phyloP scores from a whole-genome alignment of 2,329 filamentous ascomycete species.

The Aspergillus versicolor region DNA sequence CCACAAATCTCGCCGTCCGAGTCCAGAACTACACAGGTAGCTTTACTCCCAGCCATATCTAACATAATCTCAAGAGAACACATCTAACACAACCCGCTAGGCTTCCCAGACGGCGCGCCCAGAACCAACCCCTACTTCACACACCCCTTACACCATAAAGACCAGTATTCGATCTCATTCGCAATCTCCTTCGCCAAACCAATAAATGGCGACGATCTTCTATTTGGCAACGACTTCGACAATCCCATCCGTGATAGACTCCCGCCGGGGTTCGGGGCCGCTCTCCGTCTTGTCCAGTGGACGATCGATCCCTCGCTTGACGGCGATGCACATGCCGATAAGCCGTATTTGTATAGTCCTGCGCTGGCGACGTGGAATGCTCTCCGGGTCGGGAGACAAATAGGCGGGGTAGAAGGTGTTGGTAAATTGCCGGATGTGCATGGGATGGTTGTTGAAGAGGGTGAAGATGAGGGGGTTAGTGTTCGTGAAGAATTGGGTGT shows the following conservation, averaged over 20 bases:
- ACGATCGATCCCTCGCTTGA: constrained; percentile 89
- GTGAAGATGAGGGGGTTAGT: constrained; percentile 55
- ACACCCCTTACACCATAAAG: constrained; percentile 64
- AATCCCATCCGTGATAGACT: constrained; percentile 81
- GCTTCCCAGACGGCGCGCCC: constrained; percentile 71
- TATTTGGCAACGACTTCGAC: constrained; percentile 96
- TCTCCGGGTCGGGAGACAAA: constrained; percentile 61
- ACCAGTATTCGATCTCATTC: constrained; percentile 84
- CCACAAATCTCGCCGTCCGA: constrained; percentile 70
- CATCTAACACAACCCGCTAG: constrained; percentile 33
- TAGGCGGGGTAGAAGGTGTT: constrained; percentile 15
- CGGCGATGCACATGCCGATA: constrained; percentile 83
- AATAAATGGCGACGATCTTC: constrained; percentile 69
- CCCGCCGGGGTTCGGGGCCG: constrained; percentile 81
- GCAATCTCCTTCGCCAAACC: constrained; percentile 69
- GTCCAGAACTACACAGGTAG: constrained; percentile 61
- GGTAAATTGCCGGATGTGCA: constrained; percentile 36
- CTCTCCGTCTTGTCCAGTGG: constrained; percentile 83
- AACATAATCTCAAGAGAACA: neutral
- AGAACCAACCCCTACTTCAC: constrained; percentile 75
- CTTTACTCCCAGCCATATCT: neutral
- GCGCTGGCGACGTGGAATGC: constrained; percentile 78
- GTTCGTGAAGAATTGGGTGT: constrained; percentile 50
- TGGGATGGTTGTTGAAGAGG: constrained; percentile 62
- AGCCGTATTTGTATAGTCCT: constrained; percentile 81